Percentiles rank a stretch among this genome's conserved stretches.
Evolutionary conservation across 2,329 filamentous ascomycete species (phyloP).

Genomic region (Chrysosporium queenslandicum): DNA sequence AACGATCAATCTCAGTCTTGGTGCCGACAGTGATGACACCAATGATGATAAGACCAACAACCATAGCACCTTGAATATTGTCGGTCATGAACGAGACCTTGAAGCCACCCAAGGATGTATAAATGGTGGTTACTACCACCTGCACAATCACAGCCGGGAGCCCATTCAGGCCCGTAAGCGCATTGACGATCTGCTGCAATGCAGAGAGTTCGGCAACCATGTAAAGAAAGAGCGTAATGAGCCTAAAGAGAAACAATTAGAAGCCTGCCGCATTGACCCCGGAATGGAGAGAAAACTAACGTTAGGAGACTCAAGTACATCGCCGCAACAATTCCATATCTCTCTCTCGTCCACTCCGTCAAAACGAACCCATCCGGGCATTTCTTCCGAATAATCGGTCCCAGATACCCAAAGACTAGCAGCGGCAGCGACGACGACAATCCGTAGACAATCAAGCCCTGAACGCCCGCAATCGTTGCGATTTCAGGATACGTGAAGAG

Average conservation of each 20-base stretch:
- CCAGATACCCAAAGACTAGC: conserved; percentile 62
- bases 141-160: conserved; percentile 69
- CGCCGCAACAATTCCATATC: conserved; percentile 60
- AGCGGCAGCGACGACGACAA: conserved; percentile 62
- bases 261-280: neutral
- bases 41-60: conserved; percentile 62
- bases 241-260: conserved; percentile 27
- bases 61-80: conserved; percentile 70
- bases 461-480: conserved; percentile 66
- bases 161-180: conserved; percentile 63
- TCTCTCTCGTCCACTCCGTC: conserved; percentile 72
- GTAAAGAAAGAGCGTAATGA: conserved; percentile 75
- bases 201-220: conserved; percentile 79
- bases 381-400: conserved; percentile 66
- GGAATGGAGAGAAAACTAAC: conserved; percentile 21
- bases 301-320: conserved; percentile 69
- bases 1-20: conserved; percentile 60
- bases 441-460: conserved; percentile 68
- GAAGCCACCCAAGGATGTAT: conserved; percentile 75
- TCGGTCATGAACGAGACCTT: conserved; percentile 76
- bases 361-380: conserved; percentile 76
- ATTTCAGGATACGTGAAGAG: conserved; percentile 75
- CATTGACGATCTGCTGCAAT: conserved; percentile 65
- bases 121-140: conserved; percentile 67
- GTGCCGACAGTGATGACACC: conserved; percentile 68